phyloP scores from a whole-genome alignment of 768 basidiomycete genomes.

The Termitomyces sp. region DNA sequence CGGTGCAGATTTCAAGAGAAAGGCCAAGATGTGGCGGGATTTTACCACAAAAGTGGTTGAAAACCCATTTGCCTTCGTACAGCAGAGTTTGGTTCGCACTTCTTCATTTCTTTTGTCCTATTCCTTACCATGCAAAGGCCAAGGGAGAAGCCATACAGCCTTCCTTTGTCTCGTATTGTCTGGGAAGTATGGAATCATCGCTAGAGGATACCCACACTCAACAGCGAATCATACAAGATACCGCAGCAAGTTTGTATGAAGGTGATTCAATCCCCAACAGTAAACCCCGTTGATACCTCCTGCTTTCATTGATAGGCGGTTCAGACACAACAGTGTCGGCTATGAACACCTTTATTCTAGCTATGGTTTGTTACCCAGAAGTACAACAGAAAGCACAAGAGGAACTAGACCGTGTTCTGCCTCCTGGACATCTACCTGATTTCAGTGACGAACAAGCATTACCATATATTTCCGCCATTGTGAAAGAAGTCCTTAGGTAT shows the following conservation, averaged over 20 bases:
- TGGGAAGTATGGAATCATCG: not conserved
- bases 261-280: not conserved
- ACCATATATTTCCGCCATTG: slow-evolving; percentile 27
- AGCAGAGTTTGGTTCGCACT: slow-evolving; percentile 12
- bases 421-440: slow-evolving; percentile 21
- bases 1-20: slow-evolving; percentile 28
- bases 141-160: slow-evolving; percentile 15
- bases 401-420: slow-evolving; percentile 24
- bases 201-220: not conserved
- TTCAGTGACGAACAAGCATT: slow-evolving; percentile 23
- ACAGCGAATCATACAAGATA: not conserved
- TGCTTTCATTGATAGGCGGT: not conserved
- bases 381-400: slow-evolving; percentile 20
- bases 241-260: not conserved
- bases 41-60: slow-evolving; percentile 16
- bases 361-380: slow-evolving; percentile 24
- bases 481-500: slow-evolving; percentile 24
- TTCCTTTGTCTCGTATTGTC: slow-evolving; percentile 17
- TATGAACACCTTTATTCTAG: slow-evolving; percentile 20
- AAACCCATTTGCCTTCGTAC: slow-evolving; percentile 16
- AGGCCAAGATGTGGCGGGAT: slow-evolving; percentile 22
- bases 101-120: not conserved
- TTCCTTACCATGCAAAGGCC: not conserved
- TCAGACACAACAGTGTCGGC: slow-evolving; percentile 18
- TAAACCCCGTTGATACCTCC: slow-evolving; percentile 1